Evolutionary conservation across 2,329 filamentous ascomycete genomes (phyloP).

Genomic region (Xylariaceae sp.): DNA sequence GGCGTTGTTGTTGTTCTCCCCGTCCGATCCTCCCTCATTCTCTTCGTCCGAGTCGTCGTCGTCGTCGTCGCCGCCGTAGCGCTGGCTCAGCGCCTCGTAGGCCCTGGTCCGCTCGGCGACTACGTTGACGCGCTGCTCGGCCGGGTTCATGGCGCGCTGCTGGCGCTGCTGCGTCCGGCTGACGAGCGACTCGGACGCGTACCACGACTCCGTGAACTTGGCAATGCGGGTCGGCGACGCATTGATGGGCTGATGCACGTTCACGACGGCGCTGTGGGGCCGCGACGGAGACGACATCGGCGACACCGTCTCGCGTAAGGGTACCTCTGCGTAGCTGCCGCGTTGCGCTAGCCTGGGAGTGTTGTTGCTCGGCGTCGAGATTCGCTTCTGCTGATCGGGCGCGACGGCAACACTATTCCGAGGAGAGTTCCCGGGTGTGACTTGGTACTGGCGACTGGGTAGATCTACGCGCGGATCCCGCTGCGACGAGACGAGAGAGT

Average conservation of each 20-base stretch:
- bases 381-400: conserved; percentile 42
- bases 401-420: conserved; percentile 39
- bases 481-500: conserved; percentile 46
- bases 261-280: conserved; percentile 16
- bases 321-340: conserved; percentile 46
- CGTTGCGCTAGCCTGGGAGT: conserved; percentile 31
- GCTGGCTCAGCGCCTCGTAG: conserved; percentile 44
- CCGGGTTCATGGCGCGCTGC: conserved; percentile 36
- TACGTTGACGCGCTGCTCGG: conserved; percentile 19
- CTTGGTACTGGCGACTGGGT: conserved; percentile 52
- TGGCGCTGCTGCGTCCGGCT: conserved; percentile 50
- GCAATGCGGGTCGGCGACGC: conserved; percentile 35
- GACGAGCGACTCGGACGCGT: conserved; percentile 48
- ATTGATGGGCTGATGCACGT: conserved; percentile 24
- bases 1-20: conserved; percentile 7
- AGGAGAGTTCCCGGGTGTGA: conserved; percentile 38
- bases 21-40: conserved; percentile 32
- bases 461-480: conserved; percentile 51
- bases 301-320: conserved; percentile 37
- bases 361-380: too few species aligned
- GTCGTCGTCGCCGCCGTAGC: conserved; percentile 30
- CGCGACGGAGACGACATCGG: conserved; percentile 22
- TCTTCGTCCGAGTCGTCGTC: conserved; percentile 23
- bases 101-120: conserved; percentile 16
- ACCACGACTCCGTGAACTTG: conserved; percentile 52